Percentiles rank a stretch among this genome's conserved stretches.
Conservation (phyloP, 495 filamentous ascomycete genomes). For the Achaetomiella virescens region DNA sequence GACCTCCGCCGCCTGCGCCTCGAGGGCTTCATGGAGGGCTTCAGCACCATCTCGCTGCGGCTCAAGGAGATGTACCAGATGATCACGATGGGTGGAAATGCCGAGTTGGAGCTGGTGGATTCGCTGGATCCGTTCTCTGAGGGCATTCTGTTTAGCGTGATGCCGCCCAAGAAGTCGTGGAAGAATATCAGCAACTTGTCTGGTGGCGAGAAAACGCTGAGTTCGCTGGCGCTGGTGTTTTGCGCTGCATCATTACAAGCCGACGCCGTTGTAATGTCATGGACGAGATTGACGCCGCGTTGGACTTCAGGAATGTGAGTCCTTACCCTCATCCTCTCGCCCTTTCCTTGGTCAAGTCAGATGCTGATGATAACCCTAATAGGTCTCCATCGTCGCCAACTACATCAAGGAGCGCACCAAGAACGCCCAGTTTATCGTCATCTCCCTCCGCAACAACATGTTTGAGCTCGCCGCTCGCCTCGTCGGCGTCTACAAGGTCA, state of each 20-base stretch:
- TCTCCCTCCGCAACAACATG: slow-evolving; percentile 98
- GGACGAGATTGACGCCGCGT: slow-evolving; percentile 97
- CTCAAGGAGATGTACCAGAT: slow-evolving; percentile 99
- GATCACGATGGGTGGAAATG: slow-evolving; percentile 99
- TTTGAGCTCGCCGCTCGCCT: slow-evolving; percentile 92
- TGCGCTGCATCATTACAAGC: slow-evolving; percentile 96
- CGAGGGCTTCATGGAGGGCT: slow-evolving; percentile 98
- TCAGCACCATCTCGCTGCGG: slow-evolving; percentile 86
- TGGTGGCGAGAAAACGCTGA: slow-evolving; percentile 95
- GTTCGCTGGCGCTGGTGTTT: slow-evolving; percentile 91
- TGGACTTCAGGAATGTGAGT: slow-evolving; percentile 95
- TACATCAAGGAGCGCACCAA: slow-evolving; percentile 99
- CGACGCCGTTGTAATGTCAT: slow-evolving; percentile 97
- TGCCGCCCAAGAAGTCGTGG: slow-evolving; percentile 99
- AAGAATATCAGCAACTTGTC: slow-evolving; percentile 95
- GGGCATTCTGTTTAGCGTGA: slow-evolving; percentile 92
- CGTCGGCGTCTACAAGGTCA: slow-evolving; percentile 97
- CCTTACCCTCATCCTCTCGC: neutral
- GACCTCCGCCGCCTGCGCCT: slow-evolving; percentile 82
- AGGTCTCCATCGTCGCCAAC: slow-evolving; percentile 96
- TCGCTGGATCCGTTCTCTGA: slow-evolving; percentile 93
- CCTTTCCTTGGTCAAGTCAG: neutral
- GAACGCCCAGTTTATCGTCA: slow-evolving; percentile 98
- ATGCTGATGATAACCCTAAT: neutral
- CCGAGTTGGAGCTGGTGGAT: slow-evolving; percentile 94